Conservation (phyloP, 176 grass and related monocot genomes). For the Oryza punctata region DNA sequence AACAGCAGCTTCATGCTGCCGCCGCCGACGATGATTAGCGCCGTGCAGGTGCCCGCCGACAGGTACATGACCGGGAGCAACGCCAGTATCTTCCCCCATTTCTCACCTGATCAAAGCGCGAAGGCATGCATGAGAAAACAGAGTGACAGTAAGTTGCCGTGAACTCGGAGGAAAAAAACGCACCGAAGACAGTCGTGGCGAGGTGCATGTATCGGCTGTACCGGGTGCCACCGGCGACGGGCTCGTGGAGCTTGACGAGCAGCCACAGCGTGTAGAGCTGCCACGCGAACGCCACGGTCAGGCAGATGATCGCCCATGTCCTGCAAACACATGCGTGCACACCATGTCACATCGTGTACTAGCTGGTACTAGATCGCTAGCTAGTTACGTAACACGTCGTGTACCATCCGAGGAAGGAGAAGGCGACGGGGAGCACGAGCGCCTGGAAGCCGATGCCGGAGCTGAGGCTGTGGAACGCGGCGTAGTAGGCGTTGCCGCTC, state of each 20-base stretch:
- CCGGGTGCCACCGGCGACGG: constrained; percentile 64
- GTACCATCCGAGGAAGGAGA: constrained; percentile 86
- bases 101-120: constrained; percentile 44
- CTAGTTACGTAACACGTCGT: not conserved
- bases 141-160: not conserved
- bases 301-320: constrained; percentile 79
- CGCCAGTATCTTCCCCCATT: constrained; percentile 62
- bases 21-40: constrained; percentile 81
- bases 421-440: constrained; percentile 77
- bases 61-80: constrained; percentile 79
- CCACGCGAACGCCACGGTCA: constrained; percentile 77
- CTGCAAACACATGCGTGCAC: constrained; percentile 40
- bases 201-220: constrained; percentile 89
- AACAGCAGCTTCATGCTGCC: constrained; percentile 84
- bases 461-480: constrained; percentile 94
- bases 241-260: constrained; percentile 86
- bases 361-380: not conserved
- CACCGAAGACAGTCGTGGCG: constrained; percentile 68
- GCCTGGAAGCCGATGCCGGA: constrained; percentile 98
- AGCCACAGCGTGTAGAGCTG: constrained; percentile 97
- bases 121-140: not conserved
- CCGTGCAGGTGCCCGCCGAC: constrained; percentile 88
- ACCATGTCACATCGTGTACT: not conserved
- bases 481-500: constrained; percentile 93
- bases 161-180: not conserved